Evolutionary conservation across 1,284 basidiomycete species (phyloP), one percentile per base, ranked within the genome.

Genomic region (Microbotryum intermedium): DNA sequence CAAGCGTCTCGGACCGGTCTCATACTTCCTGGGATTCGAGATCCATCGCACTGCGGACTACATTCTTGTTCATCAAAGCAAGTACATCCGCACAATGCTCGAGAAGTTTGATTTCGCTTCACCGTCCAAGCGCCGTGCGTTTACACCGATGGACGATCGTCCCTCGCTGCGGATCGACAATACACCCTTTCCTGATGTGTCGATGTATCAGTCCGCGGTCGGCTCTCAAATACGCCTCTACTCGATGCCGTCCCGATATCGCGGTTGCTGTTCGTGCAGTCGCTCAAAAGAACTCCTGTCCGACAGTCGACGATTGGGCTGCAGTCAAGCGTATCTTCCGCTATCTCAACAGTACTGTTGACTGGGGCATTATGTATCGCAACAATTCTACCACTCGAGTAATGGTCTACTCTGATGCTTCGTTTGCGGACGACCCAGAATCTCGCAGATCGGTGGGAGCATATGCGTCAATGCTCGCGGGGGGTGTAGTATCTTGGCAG

Each of bases 311-410:
- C 20, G 55, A 57, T 49, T 57, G 55, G 46, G 11, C 28, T 20
- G 30, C 47, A 7, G 55, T 57, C 48, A 58, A 58, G 46, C 42
- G 45, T 10, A 53, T 53, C 43, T 49, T 58, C 5, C 43, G 42
- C 21, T 58, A 58, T 20, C 51, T 58, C 45, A 4, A 43, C 9
- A 21, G 25, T 11, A 58, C 57, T 5, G 2, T 13, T 6, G 28
- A 54, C 42, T 54, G 3, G 9, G 55, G 55, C 21, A 57, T 57
- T n/a, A 20, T 23, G 1, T 50, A 57, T 45, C 2, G 9, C 1
- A 9, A 25, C 10, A 26, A 18, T 29, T 34, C 30, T 2, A 34
- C 30, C 13, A 57, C 25, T 8, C 23, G 7, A 6, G 8, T 57
- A 6, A 20, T 6, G 16, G 48, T 50, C 21, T 57, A 57, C 49